Evolutionary conservation across 2,329 filamentous ascomycete genomes (phyloP).

Genomic region (Sarocladium brachiariae): DNA sequence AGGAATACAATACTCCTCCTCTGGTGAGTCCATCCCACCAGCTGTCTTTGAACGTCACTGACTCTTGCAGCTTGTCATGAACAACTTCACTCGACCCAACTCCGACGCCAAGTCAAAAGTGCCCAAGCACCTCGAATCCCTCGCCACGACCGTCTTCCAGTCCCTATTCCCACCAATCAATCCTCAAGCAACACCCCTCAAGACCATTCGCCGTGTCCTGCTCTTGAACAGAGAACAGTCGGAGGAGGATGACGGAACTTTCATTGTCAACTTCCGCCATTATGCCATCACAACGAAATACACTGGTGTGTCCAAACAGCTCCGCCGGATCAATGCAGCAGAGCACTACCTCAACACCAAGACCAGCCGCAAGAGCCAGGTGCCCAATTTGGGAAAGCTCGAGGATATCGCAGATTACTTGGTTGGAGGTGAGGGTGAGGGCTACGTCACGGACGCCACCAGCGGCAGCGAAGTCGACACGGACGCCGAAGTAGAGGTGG

Average conservation of each 20-base stretch:
- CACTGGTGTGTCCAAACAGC: constrained; percentile 74
- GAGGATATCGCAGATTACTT: constrained; percentile 94
- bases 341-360: constrained; percentile 64
- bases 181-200: constrained; percentile 79
- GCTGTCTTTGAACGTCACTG: not conserved
- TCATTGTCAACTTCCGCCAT: constrained; percentile 82
- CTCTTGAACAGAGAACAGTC: constrained; percentile 75
- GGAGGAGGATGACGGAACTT: constrained; percentile 59
- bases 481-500: constrained; percentile 89
- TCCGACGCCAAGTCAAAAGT: constrained; percentile 58
- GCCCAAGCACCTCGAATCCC: constrained; percentile 89
- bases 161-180: constrained; percentile 95
- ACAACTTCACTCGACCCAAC: constrained; percentile 75
- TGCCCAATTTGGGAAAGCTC: constrained; percentile 86
- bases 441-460: constrained; percentile 69
- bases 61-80: constrained; percentile 74
- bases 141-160: constrained; percentile 91
- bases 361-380: constrained; percentile 55
- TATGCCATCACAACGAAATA: constrained; percentile 91
- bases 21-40: constrained; percentile 44
- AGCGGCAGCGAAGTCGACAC: constrained; percentile 91
- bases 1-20: constrained; percentile 79
- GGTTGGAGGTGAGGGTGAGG: constrained; percentile 69
- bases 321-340: constrained; percentile 77
- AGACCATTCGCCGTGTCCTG: constrained; percentile 86